Evolutionary conservation across 139 green algal genomes (phyloP).

Genomic region (Coccomyxa sp.): DNA sequence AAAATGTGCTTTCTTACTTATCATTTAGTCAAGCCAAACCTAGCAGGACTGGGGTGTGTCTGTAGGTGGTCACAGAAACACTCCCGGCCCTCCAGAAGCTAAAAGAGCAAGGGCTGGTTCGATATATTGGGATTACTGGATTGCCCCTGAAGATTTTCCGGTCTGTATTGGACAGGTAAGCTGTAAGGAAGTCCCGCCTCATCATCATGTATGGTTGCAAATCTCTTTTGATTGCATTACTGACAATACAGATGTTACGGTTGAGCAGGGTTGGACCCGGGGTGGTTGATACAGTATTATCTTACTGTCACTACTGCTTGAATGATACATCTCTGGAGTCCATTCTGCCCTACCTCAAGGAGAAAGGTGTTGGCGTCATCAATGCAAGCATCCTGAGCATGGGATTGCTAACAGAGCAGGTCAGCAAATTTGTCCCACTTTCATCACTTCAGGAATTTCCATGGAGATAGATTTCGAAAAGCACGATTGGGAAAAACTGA

Average conservation of each 20-base stretch:
- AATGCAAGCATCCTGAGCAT: constrained; percentile 83
- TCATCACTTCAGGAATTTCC: not conserved
- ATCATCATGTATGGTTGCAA: not conserved
- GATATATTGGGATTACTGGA: constrained; percentile 87
- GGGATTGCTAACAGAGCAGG: constrained; percentile 80
- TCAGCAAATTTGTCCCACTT: not conserved
- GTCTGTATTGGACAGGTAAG: constrained; percentile 70
- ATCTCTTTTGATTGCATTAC: not conserved
- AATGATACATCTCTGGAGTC: constrained; percentile 67
- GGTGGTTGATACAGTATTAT: constrained; percentile 79
- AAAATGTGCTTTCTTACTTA: not conserved
- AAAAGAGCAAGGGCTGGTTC: constrained; percentile 73
- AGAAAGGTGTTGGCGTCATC: constrained; percentile 78
- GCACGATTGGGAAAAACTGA: not conserved
- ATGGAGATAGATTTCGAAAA: not conserved
- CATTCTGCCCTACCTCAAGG: constrained; percentile 56
- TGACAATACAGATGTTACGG: not conserved
- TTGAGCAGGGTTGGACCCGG: constrained; percentile 44
- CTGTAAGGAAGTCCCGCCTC: not conserved
- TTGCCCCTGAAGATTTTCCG: constrained; percentile 77
- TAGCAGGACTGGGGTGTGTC: not conserved
- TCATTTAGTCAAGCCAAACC: not conserved
- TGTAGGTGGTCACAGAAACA: constrained; percentile 79
- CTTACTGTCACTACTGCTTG: constrained; percentile 91
- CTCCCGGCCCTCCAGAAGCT: constrained; percentile 81